Conservation (phyloP, 768 basidiomycete species). For the Vishniacozyma victoriae region DNA sequence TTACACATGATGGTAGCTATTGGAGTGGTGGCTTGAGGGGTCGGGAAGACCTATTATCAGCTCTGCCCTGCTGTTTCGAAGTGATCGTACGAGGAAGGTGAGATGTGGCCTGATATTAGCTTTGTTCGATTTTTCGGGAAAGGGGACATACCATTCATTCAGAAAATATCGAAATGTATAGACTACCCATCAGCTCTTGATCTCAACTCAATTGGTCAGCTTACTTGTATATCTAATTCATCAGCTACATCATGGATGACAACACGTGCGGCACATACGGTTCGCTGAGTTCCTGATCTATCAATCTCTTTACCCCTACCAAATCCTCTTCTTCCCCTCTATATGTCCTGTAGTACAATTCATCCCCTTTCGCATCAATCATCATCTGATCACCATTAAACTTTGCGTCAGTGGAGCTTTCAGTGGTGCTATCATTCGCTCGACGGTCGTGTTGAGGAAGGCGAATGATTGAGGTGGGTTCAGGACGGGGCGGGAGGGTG, state of each 20-base stretch:
- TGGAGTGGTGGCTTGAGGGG: constrained; percentile 53
- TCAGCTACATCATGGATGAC: too few relatives aligned
- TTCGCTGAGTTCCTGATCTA: constrained; percentile 87
- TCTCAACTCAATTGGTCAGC: too few relatives aligned
- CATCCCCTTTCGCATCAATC: constrained; percentile 8
- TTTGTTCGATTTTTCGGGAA: not conserved
- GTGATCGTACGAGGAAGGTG: constrained; percentile 56
- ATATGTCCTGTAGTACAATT: constrained; percentile 28
- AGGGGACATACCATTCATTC: constrained; percentile 72
- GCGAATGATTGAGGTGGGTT: too few relatives aligned
- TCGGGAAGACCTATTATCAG: constrained; percentile 57
- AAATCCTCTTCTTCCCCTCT: constrained; percentile 40
- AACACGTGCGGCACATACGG: too few relatives aligned
- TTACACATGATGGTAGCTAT: constrained; percentile 96
- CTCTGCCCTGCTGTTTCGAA: too few relatives aligned
- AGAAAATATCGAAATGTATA: constrained; percentile 98
- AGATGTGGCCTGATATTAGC: constrained; percentile 68
- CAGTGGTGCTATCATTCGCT: too few relatives aligned
- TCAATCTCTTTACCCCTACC: constrained; percentile 74
- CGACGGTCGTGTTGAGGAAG: too few relatives aligned
- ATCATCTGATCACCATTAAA: not conserved
- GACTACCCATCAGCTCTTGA: constrained; percentile 12
- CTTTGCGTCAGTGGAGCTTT: not conserved
- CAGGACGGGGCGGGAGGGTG: too few relatives aligned
- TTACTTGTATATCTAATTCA: too few relatives aligned